Evolutionary conservation across 176 grass and related monocot genomes (phyloP).

Genomic region (Aechmea fasciata): DNA sequence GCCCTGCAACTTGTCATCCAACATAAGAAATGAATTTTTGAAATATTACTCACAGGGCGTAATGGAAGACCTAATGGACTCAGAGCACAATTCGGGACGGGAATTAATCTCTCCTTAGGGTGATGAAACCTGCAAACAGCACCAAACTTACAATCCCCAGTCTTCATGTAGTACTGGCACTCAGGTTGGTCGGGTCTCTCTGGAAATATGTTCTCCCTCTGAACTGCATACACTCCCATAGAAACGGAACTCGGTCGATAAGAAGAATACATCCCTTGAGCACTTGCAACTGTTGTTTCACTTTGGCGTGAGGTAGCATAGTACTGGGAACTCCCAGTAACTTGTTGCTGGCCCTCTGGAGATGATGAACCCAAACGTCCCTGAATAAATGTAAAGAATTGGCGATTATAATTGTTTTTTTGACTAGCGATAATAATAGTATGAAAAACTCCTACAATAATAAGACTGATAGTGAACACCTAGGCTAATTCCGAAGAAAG

Average conservation of each 20-base stretch:
- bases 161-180: conserved; percentile 95
- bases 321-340: conserved; percentile 33
- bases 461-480: too few relatives aligned
- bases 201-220: conserved; percentile 76
- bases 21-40: not conserved
- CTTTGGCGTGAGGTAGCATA: conserved; percentile 43
- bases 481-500: too few relatives aligned
- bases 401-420: not conserved
- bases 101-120: conserved; percentile 61
- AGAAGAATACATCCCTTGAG: conserved; percentile 52
- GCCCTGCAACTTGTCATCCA: not conserved
- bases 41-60: conserved; percentile 49
- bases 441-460: too few relatives aligned
- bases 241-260: conserved; percentile 63
- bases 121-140: conserved; percentile 91
- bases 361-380: conserved; percentile 63
- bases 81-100: conserved; percentile 64
- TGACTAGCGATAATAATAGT: not conserved
- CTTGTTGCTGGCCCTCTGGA: conserved; percentile 52
- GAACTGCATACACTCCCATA: conserved; percentile 57
- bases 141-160: conserved; percentile 92
- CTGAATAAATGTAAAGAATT: conserved; percentile 19
- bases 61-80: conserved; percentile 64
- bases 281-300: conserved; percentile 41
- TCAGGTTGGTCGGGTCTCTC: conserved; percentile 90